Percentiles rank a stretch among this genome's conserved stretches.
Evolutionary conservation across 2,329 filamentous ascomycete species (phyloP).

Genomic region (Esteya vermicola): DNA sequence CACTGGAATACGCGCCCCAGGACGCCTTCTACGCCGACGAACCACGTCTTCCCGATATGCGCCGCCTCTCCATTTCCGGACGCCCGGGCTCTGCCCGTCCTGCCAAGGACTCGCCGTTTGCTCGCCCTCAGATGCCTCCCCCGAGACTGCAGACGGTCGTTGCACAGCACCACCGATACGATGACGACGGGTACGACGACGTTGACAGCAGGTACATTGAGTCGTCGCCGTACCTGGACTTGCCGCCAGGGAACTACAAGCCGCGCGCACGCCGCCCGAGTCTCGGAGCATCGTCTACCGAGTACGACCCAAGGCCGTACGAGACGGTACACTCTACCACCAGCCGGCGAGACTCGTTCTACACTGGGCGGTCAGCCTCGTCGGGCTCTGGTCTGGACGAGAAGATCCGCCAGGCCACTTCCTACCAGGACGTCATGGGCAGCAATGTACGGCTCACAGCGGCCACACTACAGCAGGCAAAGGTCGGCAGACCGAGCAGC

Average conservation of each 20-base stretch:
- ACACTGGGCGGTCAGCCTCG: slow-evolving; percentile 19
- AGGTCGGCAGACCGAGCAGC: slow-evolving; percentile 33
- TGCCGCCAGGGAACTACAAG: slow-evolving; percentile 5
- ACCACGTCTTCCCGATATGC: slow-evolving; percentile 14
- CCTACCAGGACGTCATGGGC: slow-evolving; percentile 39
- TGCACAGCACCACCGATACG: slow-evolving; percentile 14
- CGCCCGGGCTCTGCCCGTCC: slow-evolving; percentile 31
- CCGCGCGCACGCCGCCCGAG: slow-evolving; percentile 17
- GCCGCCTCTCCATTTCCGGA: slow-evolving; percentile 32
- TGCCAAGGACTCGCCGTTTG: slow-evolving; percentile 13
- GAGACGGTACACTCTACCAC: slow-evolving; percentile 14
- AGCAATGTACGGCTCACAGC: slow-evolving; percentile 37
- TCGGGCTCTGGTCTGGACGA: slow-evolving; percentile 22
- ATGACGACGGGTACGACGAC: slow-evolving; percentile 23
- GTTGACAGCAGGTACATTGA: slow-evolving; percentile 21
- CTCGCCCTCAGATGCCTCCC: slow-evolving; percentile 13
- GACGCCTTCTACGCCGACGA: slow-evolving; percentile 28
- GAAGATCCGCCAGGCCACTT: slow-evolving; percentile 27
- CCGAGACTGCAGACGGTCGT: slow-evolving; percentile 4
- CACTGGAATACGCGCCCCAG: slow-evolving; percentile 18
- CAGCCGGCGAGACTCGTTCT: slow-evolving; percentile 26
- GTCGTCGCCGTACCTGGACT: slow-evolving; percentile 14
- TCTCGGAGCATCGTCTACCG: slow-evolving; percentile 14
- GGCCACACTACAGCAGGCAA: slow-evolving; percentile 37
- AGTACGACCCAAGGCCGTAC: slow-evolving; percentile 24